phyloP scores from a whole-genome alignment of 106 monocot species.

The Dioscorea alata region DNA sequence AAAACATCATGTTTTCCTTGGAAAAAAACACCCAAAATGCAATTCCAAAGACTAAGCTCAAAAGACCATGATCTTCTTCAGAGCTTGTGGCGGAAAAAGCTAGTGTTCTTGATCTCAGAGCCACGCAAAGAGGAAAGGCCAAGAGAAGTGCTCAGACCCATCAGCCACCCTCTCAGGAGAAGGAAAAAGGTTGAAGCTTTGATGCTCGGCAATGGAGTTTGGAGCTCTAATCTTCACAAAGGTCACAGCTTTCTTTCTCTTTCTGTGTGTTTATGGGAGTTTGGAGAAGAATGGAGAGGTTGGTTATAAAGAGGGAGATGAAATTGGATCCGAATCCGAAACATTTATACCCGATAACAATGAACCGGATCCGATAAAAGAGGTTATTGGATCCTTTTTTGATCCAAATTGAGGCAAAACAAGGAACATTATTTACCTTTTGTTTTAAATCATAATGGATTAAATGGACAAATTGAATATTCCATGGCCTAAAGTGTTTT shows the following conservation, averaged over 20 bases:
- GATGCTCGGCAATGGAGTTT: not conserved
- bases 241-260: not conserved
- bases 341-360: no score
- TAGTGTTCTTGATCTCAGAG: constrained; percentile 53
- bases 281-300: not conserved
- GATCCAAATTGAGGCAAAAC: no score
- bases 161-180: constrained; percentile 8
- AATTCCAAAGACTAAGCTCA: not conserved
- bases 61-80: constrained; percentile 1
- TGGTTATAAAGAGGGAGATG: not conserved
- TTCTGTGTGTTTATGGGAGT: not conserved
- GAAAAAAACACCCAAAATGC: not conserved
- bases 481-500: no score
- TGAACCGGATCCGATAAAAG: no score
- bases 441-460: no score
- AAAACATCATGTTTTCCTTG: not conserved
- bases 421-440: no score
- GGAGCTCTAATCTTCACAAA: not conserved
- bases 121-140: constrained; percentile 26
- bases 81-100: constrained; percentile 67
- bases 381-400: no score
- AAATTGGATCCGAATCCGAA: no score
- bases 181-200: not conserved
- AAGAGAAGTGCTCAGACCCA: constrained; percentile 26
- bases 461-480: no score